phyloP scores from a whole-genome alignment of 2,329 filamentous ascomycete genomes.

The Sporothrix curviconia region DNA sequence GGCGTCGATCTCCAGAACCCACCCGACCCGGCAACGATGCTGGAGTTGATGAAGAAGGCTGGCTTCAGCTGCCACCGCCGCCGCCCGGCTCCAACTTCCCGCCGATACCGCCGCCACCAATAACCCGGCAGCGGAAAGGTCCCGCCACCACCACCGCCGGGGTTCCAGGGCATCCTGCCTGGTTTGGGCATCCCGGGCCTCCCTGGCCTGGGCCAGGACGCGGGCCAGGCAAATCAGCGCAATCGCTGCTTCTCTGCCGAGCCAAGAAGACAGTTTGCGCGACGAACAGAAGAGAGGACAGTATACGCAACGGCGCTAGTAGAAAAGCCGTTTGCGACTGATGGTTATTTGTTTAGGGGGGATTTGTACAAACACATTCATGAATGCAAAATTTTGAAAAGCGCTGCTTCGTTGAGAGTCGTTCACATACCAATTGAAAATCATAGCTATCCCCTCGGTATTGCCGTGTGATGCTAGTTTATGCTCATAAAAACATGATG shows the following conservation, averaged over 20 bases:
- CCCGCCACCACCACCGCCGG: constrained; percentile 27
- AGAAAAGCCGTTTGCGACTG: too few species aligned
- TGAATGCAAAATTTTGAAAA: too few species aligned
- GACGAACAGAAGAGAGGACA: constrained; percentile 65
- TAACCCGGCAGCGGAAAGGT: constrained; percentile 19
- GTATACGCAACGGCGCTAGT: constrained; percentile 48
- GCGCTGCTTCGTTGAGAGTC: neutral
- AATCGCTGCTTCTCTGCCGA: constrained; percentile 66
- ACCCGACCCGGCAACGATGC: constrained; percentile 53
- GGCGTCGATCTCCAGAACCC: constrained; percentile 55
- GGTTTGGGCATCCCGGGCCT: constrained; percentile 26
- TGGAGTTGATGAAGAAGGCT: constrained; percentile 60
- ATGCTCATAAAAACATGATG: neutral
- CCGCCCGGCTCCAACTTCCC: constrained; percentile 21
- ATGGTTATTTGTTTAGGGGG: too few species aligned
- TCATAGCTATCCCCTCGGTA: too few species aligned
- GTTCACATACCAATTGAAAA: neutral
- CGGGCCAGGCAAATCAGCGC: constrained; percentile 34
- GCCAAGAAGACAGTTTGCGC: constrained; percentile 74
- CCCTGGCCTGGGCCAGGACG: constrained; percentile 26
- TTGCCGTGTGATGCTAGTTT: neutral
- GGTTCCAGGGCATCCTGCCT: constrained; percentile 23
- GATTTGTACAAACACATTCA: too few species aligned
- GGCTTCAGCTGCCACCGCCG: constrained; percentile 55
- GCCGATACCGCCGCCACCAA: constrained; percentile 35